Conservation (phyloP, 2,329 filamentous ascomycete species). For the Calonectria hongkongensis region DNA sequence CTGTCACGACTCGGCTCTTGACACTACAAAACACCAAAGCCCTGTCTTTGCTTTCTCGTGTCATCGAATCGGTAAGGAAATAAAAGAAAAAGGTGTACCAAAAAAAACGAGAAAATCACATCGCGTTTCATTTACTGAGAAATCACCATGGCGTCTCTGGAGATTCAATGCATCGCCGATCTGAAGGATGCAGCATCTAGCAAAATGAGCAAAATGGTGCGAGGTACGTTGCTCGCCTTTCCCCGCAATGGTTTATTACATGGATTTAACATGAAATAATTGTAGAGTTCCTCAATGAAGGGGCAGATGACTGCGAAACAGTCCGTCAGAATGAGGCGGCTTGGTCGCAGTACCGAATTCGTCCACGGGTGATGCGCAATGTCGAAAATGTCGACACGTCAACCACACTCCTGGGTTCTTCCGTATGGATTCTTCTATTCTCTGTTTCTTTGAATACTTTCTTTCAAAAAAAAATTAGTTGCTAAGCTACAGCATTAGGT, state of each 20-base stretch:
- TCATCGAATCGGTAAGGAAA: too few relatives aligned
- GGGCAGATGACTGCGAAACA: constrained; percentile 37
- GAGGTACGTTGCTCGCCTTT: background rate
- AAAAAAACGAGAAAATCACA: background rate
- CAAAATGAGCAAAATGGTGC: constrained; percentile 37
- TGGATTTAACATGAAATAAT: background rate
- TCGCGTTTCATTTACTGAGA: too few relatives aligned
- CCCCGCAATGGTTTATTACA: background rate
- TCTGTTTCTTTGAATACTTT: background rate
- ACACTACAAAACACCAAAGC: too few relatives aligned
- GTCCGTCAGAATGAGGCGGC: constrained; percentile 34
- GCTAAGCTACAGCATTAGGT: background rate
- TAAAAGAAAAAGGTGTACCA: too few relatives aligned
- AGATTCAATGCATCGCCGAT: constrained; percentile 36
- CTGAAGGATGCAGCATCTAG: constrained; percentile 32
- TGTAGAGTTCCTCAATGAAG: constrained; percentile 37
- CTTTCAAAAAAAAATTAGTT: background rate
- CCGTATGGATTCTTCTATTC: background rate
- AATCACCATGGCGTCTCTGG: constrained; percentile 3
- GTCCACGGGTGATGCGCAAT: constrained; percentile 36
- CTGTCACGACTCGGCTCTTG: background rate
- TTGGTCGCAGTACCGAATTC: constrained; percentile 36
- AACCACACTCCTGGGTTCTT: constrained; percentile 26
- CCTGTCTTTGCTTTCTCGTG: too few relatives aligned
- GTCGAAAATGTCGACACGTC: constrained; percentile 32